Base-by-base conservation (phyloP, 2,329 filamentous ascomycete species). In the Talaromyces albobiverticillius region DNA sequence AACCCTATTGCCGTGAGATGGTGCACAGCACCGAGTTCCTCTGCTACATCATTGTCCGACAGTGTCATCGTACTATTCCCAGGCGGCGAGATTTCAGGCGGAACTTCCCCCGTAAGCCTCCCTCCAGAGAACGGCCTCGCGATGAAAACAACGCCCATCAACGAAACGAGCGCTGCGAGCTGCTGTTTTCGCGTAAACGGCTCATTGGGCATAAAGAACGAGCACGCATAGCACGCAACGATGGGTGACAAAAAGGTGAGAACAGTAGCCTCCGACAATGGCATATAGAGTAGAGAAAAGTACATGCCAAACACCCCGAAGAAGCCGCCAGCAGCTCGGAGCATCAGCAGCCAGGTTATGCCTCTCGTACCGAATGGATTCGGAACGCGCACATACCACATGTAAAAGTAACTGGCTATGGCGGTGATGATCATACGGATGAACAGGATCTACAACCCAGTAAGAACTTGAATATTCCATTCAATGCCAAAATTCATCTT, bases 221-320 rank as follows among this genome's bases (percentile, higher is more conserved):
- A 90, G 67, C 90, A 95, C 16, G 88, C 81, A 74, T 92, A 90
- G 54, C 89, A 90, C 18, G 89, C 83, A 5, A 95, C 78, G 13
- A 86, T 87, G 0, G 92, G 92, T 0, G 88, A 83, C 5, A 96
- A 79, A 67, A 96, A 96, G 8, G 90, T 94, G 51, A 96, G 87
- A 31, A 96, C 91, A 0, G 89, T 94, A 2, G 91, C 90, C 67
- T 96, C 91, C 14, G 90, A 88, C 2, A 96, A 79, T 0, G 90
- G 89, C 3, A 96, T 81, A 63, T 95, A 95, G 65, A 89, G 81
- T 54, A 89, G 73, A 7, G 83, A 86, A 63, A 85, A 85, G 62
- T 86, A 95, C 73, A 94, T 82, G 32, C 88, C 88, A 67, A 86
- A 92, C 3, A 95, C 86, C 10, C 89, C 90, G 67, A 90, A 88